Conservation (phyloP, 2,329 filamentous ascomycete species). For the Trichophyton simii region DNA sequence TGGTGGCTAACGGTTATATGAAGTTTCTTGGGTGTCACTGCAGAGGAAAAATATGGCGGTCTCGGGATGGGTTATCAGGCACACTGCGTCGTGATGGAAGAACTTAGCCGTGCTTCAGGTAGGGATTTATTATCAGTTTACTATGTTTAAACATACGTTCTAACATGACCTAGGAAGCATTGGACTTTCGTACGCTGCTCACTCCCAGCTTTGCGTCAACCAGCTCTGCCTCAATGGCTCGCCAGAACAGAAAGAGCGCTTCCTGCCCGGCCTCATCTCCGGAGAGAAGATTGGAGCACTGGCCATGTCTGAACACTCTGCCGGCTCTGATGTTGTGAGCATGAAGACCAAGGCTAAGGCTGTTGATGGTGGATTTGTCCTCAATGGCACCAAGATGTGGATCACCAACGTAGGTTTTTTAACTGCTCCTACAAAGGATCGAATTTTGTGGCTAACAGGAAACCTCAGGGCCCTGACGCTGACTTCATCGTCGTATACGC, state of each 20-base stretch:
- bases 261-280: slow-evolving; percentile 67
- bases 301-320: slow-evolving; percentile 87
- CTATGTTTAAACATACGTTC: neutral
- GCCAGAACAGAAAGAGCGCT: slow-evolving; percentile 63
- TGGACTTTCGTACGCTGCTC: slow-evolving; percentile 84
- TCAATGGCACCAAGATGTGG: slow-evolving; percentile 97
- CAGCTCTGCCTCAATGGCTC: slow-evolving; percentile 85
- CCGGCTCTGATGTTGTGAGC: slow-evolving; percentile 85
- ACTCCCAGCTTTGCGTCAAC: slow-evolving; percentile 93
- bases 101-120: slow-evolving; percentile 75
- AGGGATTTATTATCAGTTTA: neutral
- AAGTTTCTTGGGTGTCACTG: slow-evolving; percentile 79
- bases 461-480: slow-evolving; percentile 61
- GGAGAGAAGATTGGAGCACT: slow-evolving; percentile 74
- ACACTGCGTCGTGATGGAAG: slow-evolving; percentile 90
- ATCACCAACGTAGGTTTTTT: slow-evolving; percentile 64
- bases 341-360: slow-evolving; percentile 79
- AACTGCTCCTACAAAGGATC: neutral
- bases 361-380: slow-evolving; percentile 70
- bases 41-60: slow-evolving; percentile 82
- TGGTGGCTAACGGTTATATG: neutral
- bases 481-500: slow-evolving; percentile 90
- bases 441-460: neutral
- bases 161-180: slow-evolving; percentile 38
- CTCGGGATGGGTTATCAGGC: slow-evolving; percentile 91